A percentile compares a stretch with the other conserved stretches of the same genome.
Evolutionary conservation across 805 yeast species (phyloP).

Genomic region (Ogataea angusta): DNA sequence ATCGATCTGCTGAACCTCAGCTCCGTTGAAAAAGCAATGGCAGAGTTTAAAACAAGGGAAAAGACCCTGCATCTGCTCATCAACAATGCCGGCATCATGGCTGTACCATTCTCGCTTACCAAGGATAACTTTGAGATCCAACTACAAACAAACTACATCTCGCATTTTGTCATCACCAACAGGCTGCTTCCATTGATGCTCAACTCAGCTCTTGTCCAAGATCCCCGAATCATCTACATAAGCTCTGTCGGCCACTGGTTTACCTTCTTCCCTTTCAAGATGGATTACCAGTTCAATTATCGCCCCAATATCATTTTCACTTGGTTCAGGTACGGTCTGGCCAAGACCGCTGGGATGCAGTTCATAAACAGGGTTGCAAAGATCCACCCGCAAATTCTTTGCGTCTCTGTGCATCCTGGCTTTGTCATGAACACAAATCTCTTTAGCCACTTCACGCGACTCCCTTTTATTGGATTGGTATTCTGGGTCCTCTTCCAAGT

Average conservation of each 20-base stretch:
- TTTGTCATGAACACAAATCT: slow-evolving; percentile 78
- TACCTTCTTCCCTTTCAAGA: slow-evolving; percentile 44
- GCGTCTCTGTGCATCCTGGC: slow-evolving; percentile 77
- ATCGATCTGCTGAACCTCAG: slow-evolving; percentile 51
- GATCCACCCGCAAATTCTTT: slow-evolving; percentile 61
- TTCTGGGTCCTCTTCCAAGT: slow-evolving; percentile 71
- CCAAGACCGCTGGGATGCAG: slow-evolving; percentile 78
- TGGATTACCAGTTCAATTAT: slow-evolving; percentile 49
- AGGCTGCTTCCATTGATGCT: slow-evolving; percentile 53
- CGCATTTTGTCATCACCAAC: slow-evolving; percentile 71
- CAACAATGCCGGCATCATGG: slow-evolving; percentile 81
- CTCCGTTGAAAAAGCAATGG: slow-evolving; percentile 48
- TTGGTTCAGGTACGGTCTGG: slow-evolving; percentile 73
- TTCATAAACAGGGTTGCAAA: slow-evolving; percentile 60
- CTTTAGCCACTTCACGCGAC: slow-evolving; percentile 71
- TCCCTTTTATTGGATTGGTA: slow-evolving; percentile 72
- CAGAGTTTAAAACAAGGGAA: slow-evolving; percentile 45
- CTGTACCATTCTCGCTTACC: slow-evolving; percentile 63
- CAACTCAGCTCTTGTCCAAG: slow-evolving; percentile 24
- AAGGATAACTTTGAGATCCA: slow-evolving; percentile 70
- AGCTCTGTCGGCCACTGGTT: slow-evolving; percentile 66
- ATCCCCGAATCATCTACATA: slow-evolving; percentile 58
- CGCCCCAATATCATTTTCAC: slow-evolving; percentile 68
- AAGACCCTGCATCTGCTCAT: slow-evolving; percentile 55
- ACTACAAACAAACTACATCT: slow-evolving; percentile 71